Evolutionary conservation across 331 rosid genomes (phyloP), one percentile per base, ranked within the genome.

Genomic region (Pyracantha coccinea): DNA sequence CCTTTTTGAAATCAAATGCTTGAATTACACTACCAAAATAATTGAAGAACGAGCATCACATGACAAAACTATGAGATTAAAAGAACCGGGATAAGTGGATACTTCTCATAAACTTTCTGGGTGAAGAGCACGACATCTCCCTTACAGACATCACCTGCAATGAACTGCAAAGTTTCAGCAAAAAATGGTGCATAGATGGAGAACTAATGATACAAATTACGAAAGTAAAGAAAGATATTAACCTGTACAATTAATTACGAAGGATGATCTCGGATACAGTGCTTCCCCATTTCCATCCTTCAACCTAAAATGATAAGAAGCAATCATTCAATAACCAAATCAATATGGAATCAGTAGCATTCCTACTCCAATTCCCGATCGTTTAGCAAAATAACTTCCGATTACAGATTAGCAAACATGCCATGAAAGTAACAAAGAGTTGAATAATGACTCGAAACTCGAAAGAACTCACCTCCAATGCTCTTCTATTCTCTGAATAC

Each of bases 61-160:
- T 53, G 78, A 80, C 47, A 50, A 75, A 62, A 73, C 58, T 55
- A 33, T 1, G 15, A 29, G 50, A 38, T 6, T 69, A 67, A 72
- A 81, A 29, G 53, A 52, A 47, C 17, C 3, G 19, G 21, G 50
- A 71, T 55, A 72, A 32, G 54, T 4, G 10, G 47, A 67, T 88
- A 92, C 96, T 76, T 89, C 77, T 87, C 82, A 72, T 86, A 85
- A 86, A 89, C 92, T 78, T 79, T 89, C 81, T 88, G 97, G 29
- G 83, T 82, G 82, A 92, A 92, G 81, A 88, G 79, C 81, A 92
- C 93, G 63, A 85, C 80, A 72, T 92, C 97, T 74, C 96, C 96
- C 88, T 79, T 77, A 76, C 97, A 89, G 27, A 92, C 96, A 79
- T 92, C 97, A 71, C 97, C 97, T 92, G 78, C 77, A 84, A 64